Base-by-base conservation (phyloP, 495 filamentous ascomycete species). In the Penicillium maclennaniae region DNA sequence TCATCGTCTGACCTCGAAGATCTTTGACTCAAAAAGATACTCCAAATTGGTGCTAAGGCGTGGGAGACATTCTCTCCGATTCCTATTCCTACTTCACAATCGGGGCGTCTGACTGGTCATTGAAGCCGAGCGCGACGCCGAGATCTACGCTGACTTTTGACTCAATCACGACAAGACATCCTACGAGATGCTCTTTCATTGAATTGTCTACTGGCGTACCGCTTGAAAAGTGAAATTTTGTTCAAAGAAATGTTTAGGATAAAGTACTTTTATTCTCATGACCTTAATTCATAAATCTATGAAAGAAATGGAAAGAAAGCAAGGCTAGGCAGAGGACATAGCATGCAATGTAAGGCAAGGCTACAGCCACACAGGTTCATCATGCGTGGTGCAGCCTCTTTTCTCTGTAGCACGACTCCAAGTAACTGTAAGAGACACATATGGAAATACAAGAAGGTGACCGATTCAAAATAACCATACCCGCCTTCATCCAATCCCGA, bases 221-320 rank as follows among this genome's bases (percentile, higher is more conserved):
- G 15, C 3, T 34, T 14, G 10, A 14, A 2, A 3, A 2, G 28
- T n/a, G 28, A 9, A 31, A 10, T 31, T 28, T 28, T 31, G 15
- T 23, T 5, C 8, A 34, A 34, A 14, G 10, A 4, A 40, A 41
- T 9, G 9, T 20, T 12, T 34, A 14, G 6, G 17, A 2, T 16
- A 15, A 10, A 34, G 58, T 62, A 62, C 56, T 62, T 68, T 68
- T 51, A 69, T 74, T 71, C 60, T 67, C 71, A 67, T 73, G 66
- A 70, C 67, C 61, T 65, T 66, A 67, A 65, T 73, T 47, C 66
- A 66, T 74, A 63, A 66, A 50, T 75, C 59, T 74, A 77, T 75
- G 55, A 69, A 70, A 65, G 66, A 57, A 65, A 63, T 65, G 57
- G 66, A 71, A 67, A 68, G 58, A 61, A 66, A 69, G 61, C 64